Evolutionary conservation across 164 flowering plant genomes (phyloP), one percentile per base, ranked within the genome.

Genomic region (Vitis rupestris): DNA sequence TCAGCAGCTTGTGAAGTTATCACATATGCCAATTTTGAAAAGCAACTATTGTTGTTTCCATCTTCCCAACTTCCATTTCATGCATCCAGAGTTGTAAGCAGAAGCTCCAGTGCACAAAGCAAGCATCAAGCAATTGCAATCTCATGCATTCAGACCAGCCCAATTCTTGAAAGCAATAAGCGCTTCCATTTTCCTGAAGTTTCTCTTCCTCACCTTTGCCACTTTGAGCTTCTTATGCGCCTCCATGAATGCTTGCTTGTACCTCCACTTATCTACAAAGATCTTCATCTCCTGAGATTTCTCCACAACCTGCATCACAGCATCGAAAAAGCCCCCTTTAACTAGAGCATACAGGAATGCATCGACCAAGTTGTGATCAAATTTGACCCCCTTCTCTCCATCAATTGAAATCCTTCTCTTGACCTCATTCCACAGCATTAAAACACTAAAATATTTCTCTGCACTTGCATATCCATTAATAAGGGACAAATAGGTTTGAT

Each of bases 211-310:
- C 72, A 93, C 72, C 83, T 90, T 95, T n/a, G 87, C 68, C 37
- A 88, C 82, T 74, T 77, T 87, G 30, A 91, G 88, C 81, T 95
- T 95, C 87, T 93, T 95, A 77, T 95, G 98, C 9, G 66, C 87
- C 84, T 95, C 99, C 97, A 95, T 95, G 79, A 88, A 95, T 30
- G 91, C 98, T 77, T 93, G 99, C 77, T 95, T 95, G 78, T 91
- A 90, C 74, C 89, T 88, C 99, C 99, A 91, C 79, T 95, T 95
- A 73, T 95, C 98, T 53, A 95, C 92, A 77, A 88, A 91, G 27
- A 95, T 82, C 72, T 88, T 95, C 91, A 82, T 79, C 74, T 93
- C 96, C 77, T 84, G 90, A 61, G 93, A 81, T 77, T 86, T 93
- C 74, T 90, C 94, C 59, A 86, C 97, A 71, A 93, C 94, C 84